A percentile compares a stretch with the other conserved stretches of the same genome.
phyloP scores from a whole-genome alignment of 306 rosid genomes.

The Medicago ruthenica region DNA sequence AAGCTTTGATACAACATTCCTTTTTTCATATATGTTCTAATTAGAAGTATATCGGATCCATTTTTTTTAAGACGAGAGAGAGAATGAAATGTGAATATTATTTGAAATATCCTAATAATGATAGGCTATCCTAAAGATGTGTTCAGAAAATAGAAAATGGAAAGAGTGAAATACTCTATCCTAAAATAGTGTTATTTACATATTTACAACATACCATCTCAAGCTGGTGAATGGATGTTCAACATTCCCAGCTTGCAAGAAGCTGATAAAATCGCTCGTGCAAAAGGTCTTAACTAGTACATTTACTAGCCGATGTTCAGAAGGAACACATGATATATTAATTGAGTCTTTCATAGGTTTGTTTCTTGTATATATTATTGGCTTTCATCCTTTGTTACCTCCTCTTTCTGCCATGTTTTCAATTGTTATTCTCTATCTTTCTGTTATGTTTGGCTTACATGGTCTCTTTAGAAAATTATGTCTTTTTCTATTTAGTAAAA shows the following conservation, averaged over 20 bases:
- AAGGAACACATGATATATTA: background rate
- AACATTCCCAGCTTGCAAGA: no score
- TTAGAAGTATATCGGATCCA: no score
- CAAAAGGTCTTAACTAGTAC: no score
- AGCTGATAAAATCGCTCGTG: no score
- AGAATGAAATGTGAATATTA: background rate
- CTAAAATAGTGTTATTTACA: background rate
- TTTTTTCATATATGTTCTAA: conserved; percentile 16
- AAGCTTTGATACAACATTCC: background rate
- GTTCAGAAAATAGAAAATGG: background rate
- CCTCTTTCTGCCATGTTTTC: conserved; percentile 10
- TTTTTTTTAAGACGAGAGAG: no score
- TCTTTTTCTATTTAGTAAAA: conserved; percentile 25
- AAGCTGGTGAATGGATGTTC: no score
- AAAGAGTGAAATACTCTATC: background rate
- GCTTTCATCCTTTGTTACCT: conserved; percentile 10
- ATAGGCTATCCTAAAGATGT: background rate
- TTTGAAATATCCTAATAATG: background rate
- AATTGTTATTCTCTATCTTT: conserved; percentile 20
- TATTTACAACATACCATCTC: background rate
- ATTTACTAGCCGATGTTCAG: no score
- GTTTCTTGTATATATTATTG: background rate
- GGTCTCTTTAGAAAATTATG: conserved; percentile 29
- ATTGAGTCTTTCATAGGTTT: background rate
- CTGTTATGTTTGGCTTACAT: conserved; percentile 12